Evolutionary conservation across 2,329 filamentous ascomycete species (phyloP).

Genomic region (Clonostachys solani): DNA sequence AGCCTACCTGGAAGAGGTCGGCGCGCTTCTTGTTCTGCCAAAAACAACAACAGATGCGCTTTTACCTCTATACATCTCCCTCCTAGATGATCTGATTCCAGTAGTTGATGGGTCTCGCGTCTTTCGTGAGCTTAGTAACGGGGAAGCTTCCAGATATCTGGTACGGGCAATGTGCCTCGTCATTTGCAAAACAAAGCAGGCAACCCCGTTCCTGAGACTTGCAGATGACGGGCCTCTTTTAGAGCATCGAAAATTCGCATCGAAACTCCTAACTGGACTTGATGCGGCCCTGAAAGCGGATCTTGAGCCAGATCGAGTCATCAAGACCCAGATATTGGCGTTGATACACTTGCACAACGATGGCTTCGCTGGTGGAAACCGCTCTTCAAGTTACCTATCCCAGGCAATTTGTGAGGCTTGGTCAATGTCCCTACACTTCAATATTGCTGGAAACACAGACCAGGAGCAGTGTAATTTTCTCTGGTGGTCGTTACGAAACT

Average conservation of each 20-base stretch:
- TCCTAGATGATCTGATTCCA: conserved; percentile 9
- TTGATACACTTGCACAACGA: conserved; percentile 17
- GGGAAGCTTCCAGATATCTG: conserved; percentile 9
- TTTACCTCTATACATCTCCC: conserved; percentile 7
- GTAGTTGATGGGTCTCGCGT: conserved; percentile 7
- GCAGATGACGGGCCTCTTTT: conserved; percentile 6
- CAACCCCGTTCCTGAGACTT: conserved; percentile 12
- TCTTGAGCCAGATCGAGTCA: conserved; percentile 12
- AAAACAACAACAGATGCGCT: conserved; percentile 7
- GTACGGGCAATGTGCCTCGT: conserved; percentile 15
- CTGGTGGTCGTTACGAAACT: conserved; percentile 11
- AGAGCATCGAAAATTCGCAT: conserved; percentile 9
- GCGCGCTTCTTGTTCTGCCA: conserved; percentile 7
- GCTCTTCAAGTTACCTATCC: conserved; percentile 11
- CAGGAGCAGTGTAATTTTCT: conserved; percentile 7
- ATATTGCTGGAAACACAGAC: conserved; percentile 8
- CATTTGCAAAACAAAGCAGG: conserved; percentile 13
- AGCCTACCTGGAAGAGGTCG: conserved; percentile 8
- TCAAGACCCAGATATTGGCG: conserved; percentile 13
- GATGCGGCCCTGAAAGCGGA: conserved; percentile 16
- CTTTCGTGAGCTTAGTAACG: conserved; percentile 10
- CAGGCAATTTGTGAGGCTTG: conserved; percentile 17
- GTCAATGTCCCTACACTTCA: conserved; percentile 12
- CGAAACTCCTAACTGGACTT: conserved; percentile 9
- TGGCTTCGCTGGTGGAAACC: conserved; percentile 11